Conservation (phyloP, 768 basidiomycete species). For the Auriscalpium vulgare region DNA sequence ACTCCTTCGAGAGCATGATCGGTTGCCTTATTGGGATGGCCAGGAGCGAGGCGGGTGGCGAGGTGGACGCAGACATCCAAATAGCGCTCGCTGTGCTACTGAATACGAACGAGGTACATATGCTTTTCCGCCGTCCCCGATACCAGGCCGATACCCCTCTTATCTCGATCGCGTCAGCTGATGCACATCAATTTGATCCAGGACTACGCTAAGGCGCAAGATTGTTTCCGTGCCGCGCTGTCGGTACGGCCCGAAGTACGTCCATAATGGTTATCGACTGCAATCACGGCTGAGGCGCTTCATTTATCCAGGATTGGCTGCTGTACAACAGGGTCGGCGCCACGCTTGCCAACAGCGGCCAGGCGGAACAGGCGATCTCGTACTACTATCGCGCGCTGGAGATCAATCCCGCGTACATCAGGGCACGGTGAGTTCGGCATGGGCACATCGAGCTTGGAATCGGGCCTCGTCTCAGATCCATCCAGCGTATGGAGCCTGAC, state of each 20-base stretch:
- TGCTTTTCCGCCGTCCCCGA: background rate
- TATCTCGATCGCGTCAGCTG: background rate
- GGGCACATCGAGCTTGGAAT: too few species aligned
- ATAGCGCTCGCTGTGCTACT: constrained; percentile 89
- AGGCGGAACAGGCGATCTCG: constrained; percentile 69
- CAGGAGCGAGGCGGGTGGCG: constrained; percentile 42
- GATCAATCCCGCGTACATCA: constrained; percentile 83
- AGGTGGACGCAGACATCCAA: constrained; percentile 90
- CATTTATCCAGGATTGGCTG: constrained; percentile 65
- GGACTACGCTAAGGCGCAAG: constrained; percentile 89
- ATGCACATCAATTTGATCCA: constrained; percentile 20
- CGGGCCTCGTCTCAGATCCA: background rate
- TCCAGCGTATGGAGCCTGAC: background rate
- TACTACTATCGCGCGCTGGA: constrained; percentile 85
- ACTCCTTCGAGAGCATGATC: constrained; percentile 49
- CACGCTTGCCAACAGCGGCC: constrained; percentile 85
- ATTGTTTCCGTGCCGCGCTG: constrained; percentile 88
- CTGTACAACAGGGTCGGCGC: constrained; percentile 93
- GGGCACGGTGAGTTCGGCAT: constrained; percentile 56
- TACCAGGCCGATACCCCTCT: background rate
- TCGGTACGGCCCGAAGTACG: constrained; percentile 80
- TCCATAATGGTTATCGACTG: background rate
- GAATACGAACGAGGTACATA: constrained; percentile 77
- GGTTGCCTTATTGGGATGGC: constrained; percentile 81
- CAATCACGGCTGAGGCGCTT: background rate